These are phyloP conservation scores for Aspergillus proliferans DNA, from an alignment of 2,329 filamentous ascomycete genomes.

Conservation along the genomic window DNA sequence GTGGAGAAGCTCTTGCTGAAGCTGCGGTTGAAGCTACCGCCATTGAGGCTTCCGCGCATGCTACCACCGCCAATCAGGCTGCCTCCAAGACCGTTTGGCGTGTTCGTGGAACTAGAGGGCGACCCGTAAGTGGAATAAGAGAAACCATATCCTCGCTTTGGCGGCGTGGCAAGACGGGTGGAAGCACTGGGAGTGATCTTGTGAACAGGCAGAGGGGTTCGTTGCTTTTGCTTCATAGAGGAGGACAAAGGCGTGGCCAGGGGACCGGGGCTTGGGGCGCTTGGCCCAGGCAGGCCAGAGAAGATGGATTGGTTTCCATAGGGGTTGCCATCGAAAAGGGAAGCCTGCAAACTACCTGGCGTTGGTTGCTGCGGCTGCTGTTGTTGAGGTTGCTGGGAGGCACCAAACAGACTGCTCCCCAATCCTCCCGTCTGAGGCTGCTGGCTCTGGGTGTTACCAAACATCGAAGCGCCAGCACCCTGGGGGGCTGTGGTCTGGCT, in stretches of 20 bases:
- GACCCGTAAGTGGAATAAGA: conserved; percentile 89
- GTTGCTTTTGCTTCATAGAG: conserved; percentile 68
- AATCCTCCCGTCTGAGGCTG: conserved; percentile 28
- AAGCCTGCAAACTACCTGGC: conserved; percentile 59
- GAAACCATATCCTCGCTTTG: conserved; percentile 83
- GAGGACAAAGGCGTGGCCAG: conserved; percentile 82
- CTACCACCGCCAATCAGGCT: conserved; percentile 50
- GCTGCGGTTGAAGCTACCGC: conserved; percentile 58
- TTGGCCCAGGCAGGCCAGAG: conserved; percentile 59
- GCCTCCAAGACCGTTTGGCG: conserved; percentile 60
- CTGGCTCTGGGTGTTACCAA: conserved; percentile 44
- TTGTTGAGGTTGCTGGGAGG: conserved; percentile 46
- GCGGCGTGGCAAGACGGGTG: conserved; percentile 73
- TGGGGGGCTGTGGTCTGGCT: conserved; percentile 18
- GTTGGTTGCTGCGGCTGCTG: conserved; percentile 40
- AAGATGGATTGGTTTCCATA: conserved; percentile 89
- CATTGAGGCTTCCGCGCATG: conserved; percentile 32
- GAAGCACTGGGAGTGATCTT: conserved; percentile 78
- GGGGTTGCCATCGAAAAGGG: conserved; percentile 74
- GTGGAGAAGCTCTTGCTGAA: conserved; percentile 84
- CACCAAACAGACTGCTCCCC: conserved; percentile 46
- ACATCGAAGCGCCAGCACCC: conserved; percentile 48
- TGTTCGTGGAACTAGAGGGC: conserved; percentile 64
- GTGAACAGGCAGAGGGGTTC: conserved; percentile 75
- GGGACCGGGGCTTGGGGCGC: conserved; percentile 69